A percentile compares a stretch with the other conserved stretches of the same genome.
These are phyloP conservation scores for Penicillium steckii DNA, from an alignment of 495 filamentous ascomycete species.

Conservation along the genomic window DNA sequence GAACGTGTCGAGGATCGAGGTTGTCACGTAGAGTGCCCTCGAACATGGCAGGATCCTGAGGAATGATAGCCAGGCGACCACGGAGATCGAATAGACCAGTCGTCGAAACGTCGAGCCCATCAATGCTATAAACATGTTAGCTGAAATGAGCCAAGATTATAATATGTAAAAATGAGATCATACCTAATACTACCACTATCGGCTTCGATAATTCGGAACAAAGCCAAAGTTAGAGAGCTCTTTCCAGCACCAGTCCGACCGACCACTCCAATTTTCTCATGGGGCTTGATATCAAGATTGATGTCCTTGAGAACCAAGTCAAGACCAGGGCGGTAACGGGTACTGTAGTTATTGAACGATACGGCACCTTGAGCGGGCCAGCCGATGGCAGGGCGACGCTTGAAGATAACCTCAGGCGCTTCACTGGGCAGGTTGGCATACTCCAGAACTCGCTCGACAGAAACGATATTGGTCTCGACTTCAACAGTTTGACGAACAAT, in stretches of 20 bases:
- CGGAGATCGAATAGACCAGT: constrained; percentile 90
- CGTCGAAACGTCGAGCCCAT: constrained; percentile 80
- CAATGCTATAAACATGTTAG: constrained; percentile 56
- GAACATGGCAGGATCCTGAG: constrained; percentile 96
- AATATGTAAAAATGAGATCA: constrained; percentile 8
- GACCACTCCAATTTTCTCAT: constrained; percentile 97
- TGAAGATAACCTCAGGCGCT: constrained; percentile 89
- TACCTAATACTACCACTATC: constrained; percentile 69
- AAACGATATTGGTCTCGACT: constrained; percentile 99
- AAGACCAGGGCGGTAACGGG: constrained; percentile 83
- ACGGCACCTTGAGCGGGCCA: constrained; percentile 94
- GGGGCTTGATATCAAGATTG: constrained; percentile 85
- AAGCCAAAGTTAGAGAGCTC: constrained; percentile 86
- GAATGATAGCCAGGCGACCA: constrained; percentile 92
- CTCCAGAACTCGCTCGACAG: constrained; percentile 95
- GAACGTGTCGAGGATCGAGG: constrained; percentile 89
- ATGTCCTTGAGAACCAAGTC: constrained; percentile 93
- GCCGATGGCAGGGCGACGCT: constrained; percentile 79
- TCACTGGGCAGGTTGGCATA: constrained; percentile 93
- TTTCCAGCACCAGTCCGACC: constrained; percentile 96
- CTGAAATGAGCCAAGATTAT: neutral
- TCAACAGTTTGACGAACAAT: constrained; percentile 99
- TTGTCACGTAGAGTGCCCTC: constrained; percentile 96
- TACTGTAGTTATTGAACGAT: constrained; percentile 89
- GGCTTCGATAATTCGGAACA: constrained; percentile 96